phyloP scores from a whole-genome alignment of 345 rosid genomes.

The Kernera saxatilis region DNA sequence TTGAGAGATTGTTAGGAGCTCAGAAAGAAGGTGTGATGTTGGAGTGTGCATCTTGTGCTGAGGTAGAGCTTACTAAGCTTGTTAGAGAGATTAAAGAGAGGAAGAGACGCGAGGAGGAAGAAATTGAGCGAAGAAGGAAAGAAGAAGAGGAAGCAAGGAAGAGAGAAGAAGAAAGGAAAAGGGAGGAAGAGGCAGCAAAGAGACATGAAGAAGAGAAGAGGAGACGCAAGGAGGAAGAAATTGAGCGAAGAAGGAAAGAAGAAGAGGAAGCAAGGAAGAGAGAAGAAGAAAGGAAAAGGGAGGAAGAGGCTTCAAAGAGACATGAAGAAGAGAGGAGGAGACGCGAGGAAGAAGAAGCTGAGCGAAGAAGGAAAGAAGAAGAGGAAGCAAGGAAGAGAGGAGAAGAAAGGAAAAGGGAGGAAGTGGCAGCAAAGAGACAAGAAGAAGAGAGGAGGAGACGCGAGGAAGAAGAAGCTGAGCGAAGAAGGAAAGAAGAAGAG shows the following conservation, averaged over 20 bases:
- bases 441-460: not conserved
- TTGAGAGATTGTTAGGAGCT: conserved; percentile 40
- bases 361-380: not conserved
- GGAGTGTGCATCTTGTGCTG: conserved; percentile 82
- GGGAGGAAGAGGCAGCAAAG: conserved; percentile 9
- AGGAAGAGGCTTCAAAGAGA: not conserved
- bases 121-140: conserved; percentile 31
- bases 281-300: conserved; percentile 23
- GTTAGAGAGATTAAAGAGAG: conserved; percentile 49
- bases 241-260: conserved; percentile 26
- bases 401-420: conserved; percentile 24
- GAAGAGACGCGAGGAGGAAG: conserved; percentile 39
- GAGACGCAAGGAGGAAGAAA: conserved; percentile 32
- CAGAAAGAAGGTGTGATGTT: conserved; percentile 54
- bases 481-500: not conserved
- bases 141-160: conserved; percentile 32
- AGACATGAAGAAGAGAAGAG: conserved; percentile 42
- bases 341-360: not conserved
- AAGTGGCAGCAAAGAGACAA: not conserved
- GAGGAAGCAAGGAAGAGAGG: conserved; percentile 7
- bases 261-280: conserved; percentile 34
- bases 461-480: not conserved
- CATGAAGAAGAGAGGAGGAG: not conserved
- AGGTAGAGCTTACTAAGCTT: conserved; percentile 55
- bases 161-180: conserved; percentile 23